A percentile compares a stretch with the other conserved stretches of the same genome.
phyloP scores from a whole-genome alignment of 345 rosid genomes.

The Acer saccharum region DNA sequence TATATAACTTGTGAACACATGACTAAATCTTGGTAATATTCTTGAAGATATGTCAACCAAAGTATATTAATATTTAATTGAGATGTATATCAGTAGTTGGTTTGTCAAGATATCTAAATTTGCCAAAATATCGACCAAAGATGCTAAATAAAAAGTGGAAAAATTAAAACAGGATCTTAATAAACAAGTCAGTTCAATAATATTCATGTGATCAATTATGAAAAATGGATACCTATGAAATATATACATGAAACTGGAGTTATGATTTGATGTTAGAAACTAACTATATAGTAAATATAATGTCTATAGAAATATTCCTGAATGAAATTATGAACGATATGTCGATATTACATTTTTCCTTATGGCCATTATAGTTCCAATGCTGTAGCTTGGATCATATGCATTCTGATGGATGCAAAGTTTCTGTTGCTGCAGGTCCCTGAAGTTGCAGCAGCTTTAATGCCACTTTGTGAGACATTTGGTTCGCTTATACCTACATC shows the following conservation, averaged over 20 bases:
- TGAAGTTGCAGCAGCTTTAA: conserved; percentile 65
- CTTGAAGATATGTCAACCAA: not conserved
- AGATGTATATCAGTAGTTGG: not conserved
- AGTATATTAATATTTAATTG: not conserved
- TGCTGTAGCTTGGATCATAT: not conserved
- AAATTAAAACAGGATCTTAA: not conserved
- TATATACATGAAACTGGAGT: not conserved
- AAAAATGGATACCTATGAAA: not conserved
- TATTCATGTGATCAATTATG: not conserved
- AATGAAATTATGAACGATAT: not conserved
- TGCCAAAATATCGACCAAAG: not conserved
- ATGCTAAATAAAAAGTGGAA: not conserved
- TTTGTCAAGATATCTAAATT: not conserved
- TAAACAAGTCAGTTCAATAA: not conserved
- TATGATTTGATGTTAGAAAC: not conserved
- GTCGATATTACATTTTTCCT: not conserved
- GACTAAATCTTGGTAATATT: not conserved
- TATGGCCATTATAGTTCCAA: not conserved
- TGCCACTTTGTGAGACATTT: conserved; percentile 71
- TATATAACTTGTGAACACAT: not conserved
- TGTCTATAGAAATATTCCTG: not conserved
- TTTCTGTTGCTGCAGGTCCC: conserved; percentile 48
- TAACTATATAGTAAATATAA: not conserved
- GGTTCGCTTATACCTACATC: conserved; percentile 58
- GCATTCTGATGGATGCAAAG: conserved; percentile 21